Conservation (phyloP, 257 asterid genomes). For the Verbascum thapsus region DNA sequence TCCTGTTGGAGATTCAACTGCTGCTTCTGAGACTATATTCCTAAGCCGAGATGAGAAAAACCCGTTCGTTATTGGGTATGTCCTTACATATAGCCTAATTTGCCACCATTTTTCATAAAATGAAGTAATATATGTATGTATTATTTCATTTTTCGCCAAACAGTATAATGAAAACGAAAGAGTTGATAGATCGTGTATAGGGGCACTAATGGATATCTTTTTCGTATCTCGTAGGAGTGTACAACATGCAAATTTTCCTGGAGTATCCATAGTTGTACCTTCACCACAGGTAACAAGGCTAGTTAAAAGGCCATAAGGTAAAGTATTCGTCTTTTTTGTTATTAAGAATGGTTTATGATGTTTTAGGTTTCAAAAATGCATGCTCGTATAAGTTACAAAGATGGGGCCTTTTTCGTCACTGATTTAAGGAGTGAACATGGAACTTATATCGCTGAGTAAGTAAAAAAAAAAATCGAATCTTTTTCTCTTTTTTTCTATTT, state of each 20-base stretch:
- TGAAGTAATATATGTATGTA: not conserved
- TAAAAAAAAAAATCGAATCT: not conserved
- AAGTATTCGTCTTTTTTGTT: not conserved
- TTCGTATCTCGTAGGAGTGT: conserved; percentile 53
- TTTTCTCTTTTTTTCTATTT: too few relatives aligned
- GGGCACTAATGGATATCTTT: not conserved
- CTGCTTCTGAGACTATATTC: conserved; percentile 65
- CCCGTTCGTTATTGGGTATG: conserved; percentile 76
- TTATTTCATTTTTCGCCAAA: conserved; percentile 3
- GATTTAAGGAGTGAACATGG: conserved; percentile 68
- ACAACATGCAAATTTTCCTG: conserved; percentile 54
- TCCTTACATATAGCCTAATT: not conserved
- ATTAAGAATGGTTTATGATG: not conserved
- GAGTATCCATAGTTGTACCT: conserved; percentile 54
- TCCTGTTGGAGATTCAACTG: conserved; percentile 55
- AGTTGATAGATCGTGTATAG: not conserved
- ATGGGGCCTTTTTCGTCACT: conserved; percentile 61
- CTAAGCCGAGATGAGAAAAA: conserved; percentile 68
- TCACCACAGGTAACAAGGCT: conserved; percentile 57
- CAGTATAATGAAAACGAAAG: too few relatives aligned
- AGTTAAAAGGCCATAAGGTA: not conserved
- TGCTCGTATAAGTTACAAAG: conserved; percentile 71
- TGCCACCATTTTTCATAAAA: not conserved
- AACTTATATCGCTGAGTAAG: conserved; percentile 67
- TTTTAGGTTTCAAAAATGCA: conserved; percentile 67